phyloP scores from a whole-genome alignment of 768 basidiomycete genomes.

The Mrakia gelida region DNA sequence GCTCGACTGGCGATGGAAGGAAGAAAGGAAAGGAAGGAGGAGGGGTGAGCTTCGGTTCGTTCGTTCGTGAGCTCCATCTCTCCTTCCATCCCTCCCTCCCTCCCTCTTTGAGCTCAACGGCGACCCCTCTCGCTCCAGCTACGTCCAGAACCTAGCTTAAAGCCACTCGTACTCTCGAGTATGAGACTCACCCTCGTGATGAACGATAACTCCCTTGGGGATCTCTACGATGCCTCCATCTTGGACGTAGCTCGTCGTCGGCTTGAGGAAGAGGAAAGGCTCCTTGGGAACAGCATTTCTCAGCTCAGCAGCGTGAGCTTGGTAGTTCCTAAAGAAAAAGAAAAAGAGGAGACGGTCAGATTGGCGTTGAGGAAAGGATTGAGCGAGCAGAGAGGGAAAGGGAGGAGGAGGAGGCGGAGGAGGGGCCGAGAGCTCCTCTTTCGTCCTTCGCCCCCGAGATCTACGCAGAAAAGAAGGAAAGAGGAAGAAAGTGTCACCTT shows the following conservation, averaged over 20 bases:
- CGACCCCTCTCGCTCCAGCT: background rate
- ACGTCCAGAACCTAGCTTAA: background rate
- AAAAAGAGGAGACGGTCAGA: background rate
- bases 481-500: constrained; percentile 44
- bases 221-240: constrained; percentile 79
- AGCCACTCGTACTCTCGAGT: background rate
- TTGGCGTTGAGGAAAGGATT: constrained; percentile 27
- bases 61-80: background rate
- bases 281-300: constrained; percentile 83
- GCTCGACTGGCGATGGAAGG: constrained; percentile 62
- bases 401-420: constrained; percentile 1
- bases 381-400: constrained; percentile 62
- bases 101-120: background rate
- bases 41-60: no score
- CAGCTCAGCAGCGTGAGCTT: constrained; percentile 83
- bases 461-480: background rate
- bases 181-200: constrained; percentile 80
- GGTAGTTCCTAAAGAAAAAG: constrained; percentile 24
- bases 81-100: background rate
- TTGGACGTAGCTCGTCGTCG: constrained; percentile 78
- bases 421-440: background rate
- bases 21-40: background rate
- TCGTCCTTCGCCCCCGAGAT: background rate
- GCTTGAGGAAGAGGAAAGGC: constrained; percentile 98
- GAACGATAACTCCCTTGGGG: constrained; percentile 72